These are phyloP conservation scores for Aureobasidium uvarum DNA, from an alignment of 2,329 filamentous ascomycete species.

Conservation along the genomic window DNA sequence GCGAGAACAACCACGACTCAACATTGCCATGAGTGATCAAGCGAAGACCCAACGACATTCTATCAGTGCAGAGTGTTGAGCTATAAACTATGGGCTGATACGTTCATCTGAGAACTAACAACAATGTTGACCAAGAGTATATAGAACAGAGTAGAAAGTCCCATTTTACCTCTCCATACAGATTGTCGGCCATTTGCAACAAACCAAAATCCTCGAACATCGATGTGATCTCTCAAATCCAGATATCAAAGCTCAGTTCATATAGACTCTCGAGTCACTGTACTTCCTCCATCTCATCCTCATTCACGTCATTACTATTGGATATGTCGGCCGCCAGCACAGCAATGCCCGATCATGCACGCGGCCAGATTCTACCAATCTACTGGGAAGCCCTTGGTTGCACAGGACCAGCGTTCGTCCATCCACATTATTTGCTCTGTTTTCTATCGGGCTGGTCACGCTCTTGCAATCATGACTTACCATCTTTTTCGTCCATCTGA, in stretches of 20 bases:
- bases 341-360: constrained; percentile 16
- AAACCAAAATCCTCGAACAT: too few species aligned
- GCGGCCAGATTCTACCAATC: constrained; percentile 15
- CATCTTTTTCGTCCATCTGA: neutral
- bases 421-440: constrained; percentile 4
- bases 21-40: neutral
- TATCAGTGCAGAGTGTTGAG: neutral
- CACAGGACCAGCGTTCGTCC: constrained; percentile 8
- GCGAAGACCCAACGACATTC: neutral
- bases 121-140: too few species aligned
- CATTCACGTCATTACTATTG: constrained; percentile 4
- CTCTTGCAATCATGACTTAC: constrained; percentile 11
- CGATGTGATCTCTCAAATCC: too few species aligned
- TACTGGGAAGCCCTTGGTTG: constrained; percentile 9
- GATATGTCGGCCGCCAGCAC: constrained; percentile 12
- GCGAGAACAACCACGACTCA: neutral
- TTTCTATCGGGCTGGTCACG: neutral
- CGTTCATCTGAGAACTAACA: too few species aligned
- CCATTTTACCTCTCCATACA: too few species aligned
- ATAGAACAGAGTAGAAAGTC: too few species aligned
- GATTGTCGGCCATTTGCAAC: too few species aligned
- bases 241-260: too few species aligned
- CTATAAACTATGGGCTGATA: neutral
- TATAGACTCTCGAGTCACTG: too few species aligned
- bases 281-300: neutral